Evolutionary conservation across 306 rosid genomes (phyloP).

Genomic region (Acacia crassicarpa): DNA sequence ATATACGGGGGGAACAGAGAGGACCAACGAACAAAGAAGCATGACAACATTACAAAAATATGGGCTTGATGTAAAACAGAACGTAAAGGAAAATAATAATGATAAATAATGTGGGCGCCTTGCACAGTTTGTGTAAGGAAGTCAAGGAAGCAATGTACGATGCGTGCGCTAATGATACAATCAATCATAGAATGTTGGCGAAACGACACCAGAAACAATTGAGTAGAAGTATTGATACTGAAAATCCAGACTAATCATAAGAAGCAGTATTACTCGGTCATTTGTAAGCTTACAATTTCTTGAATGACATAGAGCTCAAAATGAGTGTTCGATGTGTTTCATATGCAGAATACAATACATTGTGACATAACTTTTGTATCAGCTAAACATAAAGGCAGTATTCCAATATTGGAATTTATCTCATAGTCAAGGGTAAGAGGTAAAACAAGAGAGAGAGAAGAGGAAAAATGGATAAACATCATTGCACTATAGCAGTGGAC

Average conservation of each 20-base stretch:
- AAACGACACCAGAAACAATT: background rate
- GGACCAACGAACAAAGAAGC: background rate
- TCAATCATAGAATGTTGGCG: background rate
- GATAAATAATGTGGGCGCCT: background rate
- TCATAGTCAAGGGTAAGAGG: conserved; percentile 25
- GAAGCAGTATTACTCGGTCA: background rate
- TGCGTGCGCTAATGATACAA: background rate
- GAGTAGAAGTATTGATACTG: background rate
- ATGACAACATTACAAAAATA: background rate
- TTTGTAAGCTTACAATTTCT: background rate
- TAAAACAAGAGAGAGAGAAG: background rate
- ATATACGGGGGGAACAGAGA: background rate
- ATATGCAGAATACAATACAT: background rate
- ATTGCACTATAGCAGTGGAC: conserved; percentile 32
- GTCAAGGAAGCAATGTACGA: background rate
- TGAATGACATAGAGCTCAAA: background rate
- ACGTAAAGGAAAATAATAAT: background rate
- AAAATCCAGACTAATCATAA: background rate
- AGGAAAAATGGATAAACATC: conserved; percentile 10
- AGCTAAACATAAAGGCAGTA: conserved; percentile 36
- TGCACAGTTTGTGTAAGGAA: background rate
- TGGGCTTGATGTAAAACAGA: background rate
- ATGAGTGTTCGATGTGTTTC: background rate
- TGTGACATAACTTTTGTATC: background rate
- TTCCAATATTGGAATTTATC: conserved; percentile 38